Conservation (phyloP, 2,329 filamentous ascomycete species). For the Colletotrichum kahawae region DNA sequence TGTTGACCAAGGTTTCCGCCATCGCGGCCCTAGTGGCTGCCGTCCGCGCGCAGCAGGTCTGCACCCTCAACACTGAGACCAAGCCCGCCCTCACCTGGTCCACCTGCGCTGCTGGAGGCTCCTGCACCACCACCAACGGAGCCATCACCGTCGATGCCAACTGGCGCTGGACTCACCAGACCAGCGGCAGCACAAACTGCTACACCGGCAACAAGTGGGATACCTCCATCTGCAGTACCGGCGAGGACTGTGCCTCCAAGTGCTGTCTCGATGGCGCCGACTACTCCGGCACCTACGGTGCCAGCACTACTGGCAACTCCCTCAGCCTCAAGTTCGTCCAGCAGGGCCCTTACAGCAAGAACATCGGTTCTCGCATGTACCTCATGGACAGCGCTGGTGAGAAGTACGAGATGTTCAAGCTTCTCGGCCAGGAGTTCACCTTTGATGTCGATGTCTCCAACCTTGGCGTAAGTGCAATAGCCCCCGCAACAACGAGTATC, state of each 20-base stretch:
- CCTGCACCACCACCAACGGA: slow-evolving; percentile 53
- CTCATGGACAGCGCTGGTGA: slow-evolving; percentile 64
- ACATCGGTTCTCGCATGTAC: slow-evolving; percentile 64
- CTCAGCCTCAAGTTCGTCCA: slow-evolving; percentile 64
- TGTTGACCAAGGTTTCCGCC: slow-evolving; percentile 34
- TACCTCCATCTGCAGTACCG: slow-evolving; percentile 42
- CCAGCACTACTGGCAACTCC: slow-evolving; percentile 53
- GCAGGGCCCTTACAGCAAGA: slow-evolving; percentile 50
- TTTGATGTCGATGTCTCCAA: slow-evolving; percentile 75
- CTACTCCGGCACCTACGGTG: slow-evolving; percentile 57
- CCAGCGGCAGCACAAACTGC: slow-evolving; percentile 56
- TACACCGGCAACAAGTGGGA: slow-evolving; percentile 59
- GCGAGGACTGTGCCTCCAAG: slow-evolving; percentile 49
- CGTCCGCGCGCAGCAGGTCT: slow-evolving; percentile 53
- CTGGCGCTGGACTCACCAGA: slow-evolving; percentile 64
- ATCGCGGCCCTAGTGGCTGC: slow-evolving; percentile 38
- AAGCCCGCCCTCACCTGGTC: slow-evolving; percentile 60
- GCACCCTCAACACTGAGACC: slow-evolving; percentile 51
- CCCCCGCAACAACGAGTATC: background rate
- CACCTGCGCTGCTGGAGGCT: slow-evolving; percentile 54
- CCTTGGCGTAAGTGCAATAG: slow-evolving; percentile 35
- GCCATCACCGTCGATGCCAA: slow-evolving; percentile 63
- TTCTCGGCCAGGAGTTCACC: slow-evolving; percentile 69
- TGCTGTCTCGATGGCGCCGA: slow-evolving; percentile 61
- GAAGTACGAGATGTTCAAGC: slow-evolving; percentile 50